Base-by-base conservation (phyloP, 768 basidiomycete species). In the Suillus ampliporus region DNA sequence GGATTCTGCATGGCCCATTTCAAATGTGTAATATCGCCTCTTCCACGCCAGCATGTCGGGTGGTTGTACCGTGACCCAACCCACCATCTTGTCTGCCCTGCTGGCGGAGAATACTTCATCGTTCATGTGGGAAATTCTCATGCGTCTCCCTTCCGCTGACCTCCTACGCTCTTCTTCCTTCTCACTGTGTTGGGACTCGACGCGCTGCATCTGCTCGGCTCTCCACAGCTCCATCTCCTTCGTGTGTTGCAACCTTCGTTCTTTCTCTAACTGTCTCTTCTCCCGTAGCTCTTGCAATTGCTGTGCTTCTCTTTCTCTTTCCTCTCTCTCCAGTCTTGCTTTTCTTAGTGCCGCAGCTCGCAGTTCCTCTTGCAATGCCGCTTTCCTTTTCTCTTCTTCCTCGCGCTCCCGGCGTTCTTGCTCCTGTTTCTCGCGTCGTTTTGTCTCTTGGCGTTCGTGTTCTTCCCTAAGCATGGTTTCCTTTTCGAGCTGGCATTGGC, bases 11-110 rank as follows among this genome's bases (percentile, higher is more conserved):
- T 77, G 79, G 17, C 79, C 81, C 58, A 81, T 69, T 54, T 74
- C 74, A 52, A 89, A 82, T 71, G 81, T 84, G 73, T 82, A 89
- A 67, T 83, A 89, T n/a, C 88, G 78, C 62, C 89, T 79, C 67
- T 85, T 86, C 89, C 89, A 90, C 1, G 80, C 76, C 59, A 86
- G 72, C 4, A 78, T 79, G 15, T 85, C 83, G 34, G 77, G 76
- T 4, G 82, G 81, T 69, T 89, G 88, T 57, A 89, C 76, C 1
- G 87, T 87, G 3, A 88, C 82, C 86, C 87, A 89, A 0, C 88
- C 89, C 13, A 78, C 77, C 58, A 80, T 67, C 17, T 82, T 75
- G 17, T 77, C 74, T 58, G 72, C 74, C 7, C 68, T 68, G 58
- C 77, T 80, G 40, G 81, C 75, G 57, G 79, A 80, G 44, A 80